A percentile compares a stretch with the other conserved stretches of the same genome.
phyloP scores from a whole-genome alignment of 2,329 filamentous ascomycete genomes.

The Colletotrichum sp. region DNA sequence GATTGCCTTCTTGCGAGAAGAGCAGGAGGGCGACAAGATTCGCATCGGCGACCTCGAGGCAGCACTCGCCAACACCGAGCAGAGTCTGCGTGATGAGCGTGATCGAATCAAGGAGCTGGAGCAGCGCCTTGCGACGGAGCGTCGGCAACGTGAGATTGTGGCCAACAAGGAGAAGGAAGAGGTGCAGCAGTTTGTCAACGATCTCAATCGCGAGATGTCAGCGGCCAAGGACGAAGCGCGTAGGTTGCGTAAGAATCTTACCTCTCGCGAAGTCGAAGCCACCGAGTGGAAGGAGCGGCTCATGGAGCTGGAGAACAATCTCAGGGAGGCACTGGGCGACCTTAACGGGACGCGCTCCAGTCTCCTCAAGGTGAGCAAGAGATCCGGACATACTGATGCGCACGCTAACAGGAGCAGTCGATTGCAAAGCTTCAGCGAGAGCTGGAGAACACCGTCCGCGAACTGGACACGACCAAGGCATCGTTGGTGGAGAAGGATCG shows the following conservation, averaged over 20 bases:
- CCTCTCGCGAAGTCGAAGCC: conserved; percentile 85
- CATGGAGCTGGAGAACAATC: conserved; percentile 86
- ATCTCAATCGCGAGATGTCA: conserved; percentile 85
- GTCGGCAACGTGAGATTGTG: conserved; percentile 85
- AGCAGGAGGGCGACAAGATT: conserved; percentile 97
- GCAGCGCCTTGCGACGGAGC: conserved; percentile 77
- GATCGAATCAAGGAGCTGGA: conserved; percentile 77
- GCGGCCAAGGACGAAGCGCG: conserved; percentile 86
- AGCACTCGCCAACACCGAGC: conserved; percentile 78
- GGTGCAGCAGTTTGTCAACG: conserved; percentile 90
- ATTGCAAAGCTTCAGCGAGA: conserved; percentile 89
- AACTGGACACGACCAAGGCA: conserved; percentile 79
- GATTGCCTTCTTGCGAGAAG: conserved; percentile 92
- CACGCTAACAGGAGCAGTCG: conserved; percentile 51
- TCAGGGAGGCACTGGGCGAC: conserved; percentile 87
- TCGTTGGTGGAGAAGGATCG: conserved; percentile 89
- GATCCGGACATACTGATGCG: not conserved
- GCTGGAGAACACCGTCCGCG: conserved; percentile 81
- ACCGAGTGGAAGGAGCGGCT: conserved; percentile 90
- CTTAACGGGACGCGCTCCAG: conserved; percentile 85
- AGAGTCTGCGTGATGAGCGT: conserved; percentile 82
- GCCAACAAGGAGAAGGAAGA: conserved; percentile 92
- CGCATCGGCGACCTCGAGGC: conserved; percentile 94
- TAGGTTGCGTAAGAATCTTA: conserved; percentile 81
- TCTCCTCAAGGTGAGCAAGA: conserved; percentile 71